phyloP scores from a whole-genome alignment of 805 yeast genomes.

The Myxozyma nipponensis region DNA sequence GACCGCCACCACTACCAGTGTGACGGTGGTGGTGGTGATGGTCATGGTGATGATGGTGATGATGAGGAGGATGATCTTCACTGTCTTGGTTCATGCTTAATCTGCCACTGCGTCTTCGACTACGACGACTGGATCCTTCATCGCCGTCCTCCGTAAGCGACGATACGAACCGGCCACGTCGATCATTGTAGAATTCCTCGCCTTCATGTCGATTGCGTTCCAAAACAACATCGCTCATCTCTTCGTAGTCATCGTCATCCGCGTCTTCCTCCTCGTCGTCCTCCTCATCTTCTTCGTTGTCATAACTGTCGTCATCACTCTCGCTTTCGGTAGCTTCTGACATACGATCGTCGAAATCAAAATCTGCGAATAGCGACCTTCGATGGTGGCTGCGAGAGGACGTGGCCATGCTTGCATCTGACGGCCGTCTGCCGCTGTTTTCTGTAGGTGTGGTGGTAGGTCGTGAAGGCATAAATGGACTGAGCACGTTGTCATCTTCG shows the following conservation, averaged over 20 bases:
- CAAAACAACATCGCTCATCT: background rate
- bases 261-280: constrained; percentile 23
- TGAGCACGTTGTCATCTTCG: constrained; percentile 1
- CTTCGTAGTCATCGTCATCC: constrained; percentile 14
- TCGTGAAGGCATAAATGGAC: constrained; percentile 11
- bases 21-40: background rate
- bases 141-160: background rate
- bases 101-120: background rate
- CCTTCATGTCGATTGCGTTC: background rate
- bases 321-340: background rate
- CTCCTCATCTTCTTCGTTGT: constrained; percentile 14
- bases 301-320: constrained; percentile 8
- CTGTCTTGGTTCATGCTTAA: background rate
- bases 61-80: background rate
- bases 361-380: constrained; percentile 9
- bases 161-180: background rate
- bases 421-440: constrained; percentile 8
- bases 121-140: background rate
- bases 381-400: constrained; percentile 11
- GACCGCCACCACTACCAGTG: background rate
- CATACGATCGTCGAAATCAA: background rate
- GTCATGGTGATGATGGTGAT: background rate
- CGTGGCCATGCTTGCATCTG: constrained; percentile 14
- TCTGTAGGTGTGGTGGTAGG: background rate
- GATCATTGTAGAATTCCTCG: background rate